Evolutionary conservation across 805 yeast species (phyloP), one percentile per base, ranked within the genome.

Genomic region (Kodamaea sagamina): DNA sequence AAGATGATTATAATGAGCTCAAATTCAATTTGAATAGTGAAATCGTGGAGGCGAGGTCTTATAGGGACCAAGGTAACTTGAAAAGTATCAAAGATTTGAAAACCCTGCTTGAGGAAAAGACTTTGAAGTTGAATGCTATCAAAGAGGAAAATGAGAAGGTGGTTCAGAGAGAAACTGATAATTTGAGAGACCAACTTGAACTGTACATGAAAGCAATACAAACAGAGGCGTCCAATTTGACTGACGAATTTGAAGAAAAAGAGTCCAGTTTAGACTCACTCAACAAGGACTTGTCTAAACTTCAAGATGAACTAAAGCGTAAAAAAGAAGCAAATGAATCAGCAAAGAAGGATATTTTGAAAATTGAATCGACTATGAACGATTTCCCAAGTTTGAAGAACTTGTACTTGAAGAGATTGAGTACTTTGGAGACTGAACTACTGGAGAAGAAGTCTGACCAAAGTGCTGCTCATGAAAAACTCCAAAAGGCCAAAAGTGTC

Each of bases 21-120:
- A 55, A 59, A 24, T 65, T 61, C 47, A 68, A 71, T 38, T 47
- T 70, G 27, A 56, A 61, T n/a, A 48, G 61, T 17, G 70, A 67
- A 41, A 47, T 73, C 4, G 51, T 58, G 12, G 44, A 50, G 3
- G 67, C 69, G 0, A 47, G 52, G 22, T 39, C 40, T 15, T 59
- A 48, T 36, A 48, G 54, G 11, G 65, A 63, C 47, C 58, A 57
- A 5, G 52, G 50, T 4, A 15, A 53, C 4, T 12, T 47, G 9
- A 32, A 46, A 6, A 58, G 61, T 24, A 53, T 63, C 10, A 28
- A 39, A 3, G 37, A 46, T 0, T 42, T 67, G 11, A 42, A 57
- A 24, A 26, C 18, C 3, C 40, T 49, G 35, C 36, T 47, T 11
- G 36, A 46, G 4, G 28, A 35, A 4, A 22, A 57, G 11, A 17